These are phyloP conservation scores for Daldinia decipiens DNA, from an alignment of 495 filamentous ascomycete genomes.

Conservation along the genomic window DNA sequence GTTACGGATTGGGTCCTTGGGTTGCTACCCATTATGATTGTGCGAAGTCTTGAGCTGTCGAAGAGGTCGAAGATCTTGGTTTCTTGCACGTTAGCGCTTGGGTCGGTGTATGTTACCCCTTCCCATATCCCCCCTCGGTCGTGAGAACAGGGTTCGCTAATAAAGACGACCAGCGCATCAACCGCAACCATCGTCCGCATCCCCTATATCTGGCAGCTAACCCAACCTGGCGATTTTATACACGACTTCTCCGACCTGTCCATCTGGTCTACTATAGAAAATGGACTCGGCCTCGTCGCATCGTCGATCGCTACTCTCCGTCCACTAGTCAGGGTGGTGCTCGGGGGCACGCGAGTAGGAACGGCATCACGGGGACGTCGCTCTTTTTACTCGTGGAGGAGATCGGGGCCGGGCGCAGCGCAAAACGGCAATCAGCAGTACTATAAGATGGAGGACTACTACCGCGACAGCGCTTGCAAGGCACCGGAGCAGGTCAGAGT, in stretches of 20 bases:
- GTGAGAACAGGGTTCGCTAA: slow-evolving; percentile 2
- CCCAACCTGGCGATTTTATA: slow-evolving; percentile 43
- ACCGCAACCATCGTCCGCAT: slow-evolving; percentile 56
- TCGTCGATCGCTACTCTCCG: slow-evolving; percentile 55
- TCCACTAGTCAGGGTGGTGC: slow-evolving; percentile 43
- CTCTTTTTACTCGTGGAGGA: slow-evolving; percentile 19
- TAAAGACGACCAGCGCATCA: slow-evolving; percentile 42
- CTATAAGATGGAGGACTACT: slow-evolving; percentile 20
- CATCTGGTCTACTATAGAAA: slow-evolving; percentile 55
- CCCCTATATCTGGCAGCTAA: slow-evolving; percentile 50
- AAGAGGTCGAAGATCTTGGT: slow-evolving; percentile 49
- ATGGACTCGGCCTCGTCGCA: slow-evolving; percentile 53
- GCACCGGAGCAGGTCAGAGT: not conserved
- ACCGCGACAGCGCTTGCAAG: not conserved
- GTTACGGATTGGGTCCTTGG: slow-evolving; percentile 49
- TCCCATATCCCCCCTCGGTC: not conserved
- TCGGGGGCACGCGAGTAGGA: slow-evolving; percentile 12
- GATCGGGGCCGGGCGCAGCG: slow-evolving; percentile 12
- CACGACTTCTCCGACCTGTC: slow-evolving; percentile 52
- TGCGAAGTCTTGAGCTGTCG: slow-evolving; percentile 48
- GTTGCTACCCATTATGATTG: slow-evolving; percentile 48
- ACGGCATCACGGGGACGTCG: slow-evolving; percentile 5
- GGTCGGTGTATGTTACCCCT: slow-evolving; percentile 49
- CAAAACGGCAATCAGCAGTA: slow-evolving; percentile 2
- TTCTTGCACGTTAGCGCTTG: slow-evolving; percentile 47